Evolutionary conservation across 2,329 filamentous ascomycete species (phyloP), one percentile per base, ranked within the genome.

Genomic region (Claviceps spartinae): DNA sequence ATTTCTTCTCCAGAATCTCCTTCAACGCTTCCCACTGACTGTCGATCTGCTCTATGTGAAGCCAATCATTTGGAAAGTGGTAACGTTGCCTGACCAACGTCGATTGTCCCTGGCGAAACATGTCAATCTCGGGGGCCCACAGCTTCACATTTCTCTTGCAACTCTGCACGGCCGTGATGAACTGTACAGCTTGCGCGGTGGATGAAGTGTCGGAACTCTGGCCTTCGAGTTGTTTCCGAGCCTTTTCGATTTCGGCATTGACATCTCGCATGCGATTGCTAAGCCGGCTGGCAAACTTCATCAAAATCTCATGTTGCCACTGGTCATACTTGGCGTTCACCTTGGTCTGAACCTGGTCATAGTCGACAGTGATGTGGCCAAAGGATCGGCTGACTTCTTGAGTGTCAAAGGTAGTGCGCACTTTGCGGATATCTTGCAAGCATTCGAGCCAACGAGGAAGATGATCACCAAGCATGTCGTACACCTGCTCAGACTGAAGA

Each of bases 311-410:
- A 61, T 96, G 88, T 67, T 99, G 93, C 93, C 94, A 98, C 67
- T 97, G 91, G 64, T 99, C 94, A 65, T 98, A 99, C 67, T 97
- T 98, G 61, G 89, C 88, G 62, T 97, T 98, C 67, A 99, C 93
- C 69, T 95, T 96, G 53, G 91, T 88, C 68, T 98, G 94, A 0
- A 98, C 93, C 67, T 98, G 94, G 61, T 97, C 93, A 63, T 98
- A 98, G 66, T 98, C 91, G 62, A 99, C 89, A 4, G 86, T 88
- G 51, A 97, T 82, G 67, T 95, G 91, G 4, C 93, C 93, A 64
- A 99, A 98, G 1, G 85, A 86, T 41, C 87, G 85, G 67, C 85
- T 93, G 57, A 94, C 88, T 65, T 96, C 93, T 8, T 91, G 94
- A 1, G 91, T 98, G 64, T 99, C 93, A 61, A 99, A 99, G 0